Percentiles rank a stretch among this genome's conserved stretches.
phyloP scores from a whole-genome alignment of 805 yeast genomes.

The Saturnispora saitoi region DNA sequence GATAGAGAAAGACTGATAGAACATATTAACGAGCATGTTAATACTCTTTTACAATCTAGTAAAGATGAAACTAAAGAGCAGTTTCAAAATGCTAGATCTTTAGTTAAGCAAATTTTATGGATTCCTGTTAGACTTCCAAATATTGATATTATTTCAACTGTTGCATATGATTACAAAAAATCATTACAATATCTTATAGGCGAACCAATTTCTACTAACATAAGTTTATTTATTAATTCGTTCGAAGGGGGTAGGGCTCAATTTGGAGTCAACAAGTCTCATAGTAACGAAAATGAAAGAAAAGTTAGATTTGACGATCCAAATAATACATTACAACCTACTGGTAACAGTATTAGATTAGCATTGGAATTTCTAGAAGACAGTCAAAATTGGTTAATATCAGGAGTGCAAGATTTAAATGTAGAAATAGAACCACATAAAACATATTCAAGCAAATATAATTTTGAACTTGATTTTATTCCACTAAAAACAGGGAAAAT shows the following conservation, averaged over 20 bases:
- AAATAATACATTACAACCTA: slow-evolving; percentile 9
- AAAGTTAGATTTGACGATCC: slow-evolving; percentile 22
- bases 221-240: slow-evolving; percentile 30
- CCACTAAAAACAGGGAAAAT: slow-evolving; percentile 76
- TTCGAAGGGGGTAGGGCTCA: slow-evolving; percentile 11
- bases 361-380: slow-evolving; percentile 21
- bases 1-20: slow-evolving; percentile 13
- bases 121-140: slow-evolving; percentile 59
- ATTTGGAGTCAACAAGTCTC: neutral
- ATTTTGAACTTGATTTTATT: slow-evolving; percentile 41
- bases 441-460: slow-evolving; percentile 10
- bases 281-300: slow-evolving; percentile 18
- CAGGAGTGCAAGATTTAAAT: slow-evolving; percentile 56
- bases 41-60: neutral
- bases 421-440: slow-evolving; percentile 23
- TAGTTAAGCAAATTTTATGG: slow-evolving; percentile 15
- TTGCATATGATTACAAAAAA: slow-evolving; percentile 36
- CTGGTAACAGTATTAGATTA: slow-evolving; percentile 13
- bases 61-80: slow-evolving; percentile 11
- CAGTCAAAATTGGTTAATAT: slow-evolving; percentile 68
- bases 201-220: slow-evolving; percentile 42
- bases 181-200: slow-evolving; percentile 49
- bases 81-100: neutral
- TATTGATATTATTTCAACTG: slow-evolving; percentile 50
- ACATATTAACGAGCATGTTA: slow-evolving; percentile 13